Evolutionary conservation across 495 filamentous ascomycete species (phyloP).

Genomic region (Hypoxylon fragiforme): DNA sequence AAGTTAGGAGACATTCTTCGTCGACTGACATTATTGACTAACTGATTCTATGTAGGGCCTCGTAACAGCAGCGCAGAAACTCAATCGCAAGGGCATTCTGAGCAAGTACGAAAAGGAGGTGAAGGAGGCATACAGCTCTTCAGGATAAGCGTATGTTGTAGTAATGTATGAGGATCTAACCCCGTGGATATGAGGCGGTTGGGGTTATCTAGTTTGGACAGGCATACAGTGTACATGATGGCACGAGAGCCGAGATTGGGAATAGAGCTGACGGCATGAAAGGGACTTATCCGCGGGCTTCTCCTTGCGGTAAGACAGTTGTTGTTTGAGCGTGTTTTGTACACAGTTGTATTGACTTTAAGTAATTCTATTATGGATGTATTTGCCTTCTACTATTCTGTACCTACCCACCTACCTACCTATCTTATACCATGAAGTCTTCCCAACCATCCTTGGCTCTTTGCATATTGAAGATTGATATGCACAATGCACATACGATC

Average conservation of each 20-base stretch:
- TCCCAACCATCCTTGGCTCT: too few relatives aligned
- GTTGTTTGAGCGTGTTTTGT: constrained; percentile 18
- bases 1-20: constrained; percentile 45
- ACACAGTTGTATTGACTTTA: constrained; percentile 12
- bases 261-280: constrained; percentile 6
- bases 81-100: constrained; percentile 70
- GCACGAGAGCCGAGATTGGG: constrained; percentile 5
- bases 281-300: background rate
- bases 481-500: too few relatives aligned
- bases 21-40: constrained; percentile 20
- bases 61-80: constrained; percentile 75
- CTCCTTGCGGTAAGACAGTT: background rate
- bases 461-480: too few relatives aligned
- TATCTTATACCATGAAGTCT: too few relatives aligned
- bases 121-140: constrained; percentile 57
- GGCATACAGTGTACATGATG: background rate
- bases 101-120: constrained; percentile 69
- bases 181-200: too few relatives aligned
- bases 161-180: too few relatives aligned
- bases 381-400: too few relatives aligned
- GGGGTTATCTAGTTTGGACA: too few relatives aligned
- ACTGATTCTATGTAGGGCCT: constrained; percentile 53
- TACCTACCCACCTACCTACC: too few relatives aligned
- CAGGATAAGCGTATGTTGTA: constrained; percentile 24
- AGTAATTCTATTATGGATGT: constrained; percentile 4